Evolutionary conservation across 2,329 filamentous ascomycete genomes (phyloP).

Genomic region (Chrysosporium queenslandicum): DNA sequence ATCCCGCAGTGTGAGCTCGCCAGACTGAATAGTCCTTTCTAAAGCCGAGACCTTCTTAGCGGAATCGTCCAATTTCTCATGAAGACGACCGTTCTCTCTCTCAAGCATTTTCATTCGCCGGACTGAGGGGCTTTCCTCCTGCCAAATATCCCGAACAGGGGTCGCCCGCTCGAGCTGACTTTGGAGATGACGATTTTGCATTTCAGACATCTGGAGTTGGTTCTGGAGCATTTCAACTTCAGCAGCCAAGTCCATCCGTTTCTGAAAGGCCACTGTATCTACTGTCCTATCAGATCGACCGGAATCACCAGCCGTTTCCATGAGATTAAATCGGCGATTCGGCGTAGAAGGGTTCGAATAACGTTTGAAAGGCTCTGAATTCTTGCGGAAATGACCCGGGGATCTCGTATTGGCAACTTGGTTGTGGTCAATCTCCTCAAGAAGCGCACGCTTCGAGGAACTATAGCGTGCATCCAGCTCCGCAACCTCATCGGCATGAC

Average conservation of each 20-base stretch:
- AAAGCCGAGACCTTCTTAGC: constrained; percentile 81
- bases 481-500: constrained; percentile 60
- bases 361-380: constrained; percentile 50
- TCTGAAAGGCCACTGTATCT: constrained; percentile 75
- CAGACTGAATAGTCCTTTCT: constrained; percentile 76
- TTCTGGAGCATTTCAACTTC: constrained; percentile 90
- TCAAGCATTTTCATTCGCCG: constrained; percentile 83
- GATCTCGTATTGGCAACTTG: constrained; percentile 64
- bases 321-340: constrained; percentile 54
- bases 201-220: constrained; percentile 83
- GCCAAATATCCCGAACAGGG: constrained; percentile 50
- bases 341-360: constrained; percentile 71
- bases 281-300: constrained; percentile 73
- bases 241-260: constrained; percentile 78
- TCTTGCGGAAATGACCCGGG: constrained; percentile 57
- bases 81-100: constrained; percentile 78
- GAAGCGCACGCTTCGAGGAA: constrained; percentile 58
- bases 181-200: constrained; percentile 89
- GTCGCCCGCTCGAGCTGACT: constrained; percentile 67
- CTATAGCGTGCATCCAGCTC: constrained; percentile 53
- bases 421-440: constrained; percentile 82
- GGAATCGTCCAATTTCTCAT: constrained; percentile 91
- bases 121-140: constrained; percentile 68
- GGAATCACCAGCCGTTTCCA: constrained; percentile 58
- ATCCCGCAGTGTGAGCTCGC: constrained; percentile 79